Evolutionary conservation across 805 yeast species (phyloP), one percentile per base, ranked within the genome.

Genomic region (Candida mattraensis): DNA sequence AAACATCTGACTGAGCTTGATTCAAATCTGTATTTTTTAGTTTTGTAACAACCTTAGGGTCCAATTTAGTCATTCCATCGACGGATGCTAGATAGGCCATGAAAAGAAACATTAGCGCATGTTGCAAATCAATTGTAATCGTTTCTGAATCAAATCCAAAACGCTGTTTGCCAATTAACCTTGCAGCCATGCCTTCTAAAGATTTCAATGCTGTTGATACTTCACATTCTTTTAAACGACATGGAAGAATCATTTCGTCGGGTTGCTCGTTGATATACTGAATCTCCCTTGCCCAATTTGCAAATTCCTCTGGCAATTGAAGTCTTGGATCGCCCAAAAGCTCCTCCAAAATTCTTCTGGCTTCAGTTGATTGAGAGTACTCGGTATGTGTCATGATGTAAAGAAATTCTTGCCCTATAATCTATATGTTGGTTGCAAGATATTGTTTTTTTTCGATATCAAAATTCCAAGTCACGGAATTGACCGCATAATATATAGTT

Each of bases 61-160:
- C 60, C 17, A 48, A 44, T 29, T 59, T 59, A 31, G 54, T 50
- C 38, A 40, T 35, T 2, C 60, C 61, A 37, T 58, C 51, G 11
- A 59, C 59, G n/a, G 61, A 45, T 2, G 62, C 53, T 14, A 53
- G 44, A 30, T 57, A 60, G 12, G 61, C 58, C 61, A 58, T 58
- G 32, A 60, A 54, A 10, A 54, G 49, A 34, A 51, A 61, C 45
- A 52, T 47, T 17, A 53, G 46, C 11, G 62, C 60, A 32, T 58
- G 63, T 20, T 54, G 54, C 13, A 56, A 30, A 24, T 58, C 57
- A 15, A 48, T 41, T 10, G 37, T 33, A 19, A 46, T 35, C 15
- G 24, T 39, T 19, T 41, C 32, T 1, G 30, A 29, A 19, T 32
- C 33, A 18, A 29, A 32, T 5, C 37, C 40, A 27, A 35, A 44